Evolutionary conservation across 352 stramenopile genomes (phyloP).

Genomic region (Phytophthora foliorum): DNA sequence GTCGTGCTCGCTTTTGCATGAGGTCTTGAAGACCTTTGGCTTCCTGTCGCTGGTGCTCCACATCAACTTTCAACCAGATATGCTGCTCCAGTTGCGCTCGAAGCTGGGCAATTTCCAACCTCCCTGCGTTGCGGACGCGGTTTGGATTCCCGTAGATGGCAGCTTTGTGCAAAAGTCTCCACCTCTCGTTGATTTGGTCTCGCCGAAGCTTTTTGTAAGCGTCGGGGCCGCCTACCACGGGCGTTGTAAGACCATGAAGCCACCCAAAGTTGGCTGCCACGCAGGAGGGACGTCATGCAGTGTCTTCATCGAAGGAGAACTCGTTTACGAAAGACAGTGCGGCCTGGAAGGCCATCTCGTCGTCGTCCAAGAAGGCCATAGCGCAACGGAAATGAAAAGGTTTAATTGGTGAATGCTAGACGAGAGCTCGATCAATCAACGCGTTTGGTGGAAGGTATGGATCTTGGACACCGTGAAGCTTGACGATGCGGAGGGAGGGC

Average conservation of each 20-base stretch:
- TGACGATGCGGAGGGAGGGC: no score
- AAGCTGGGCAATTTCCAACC: conserved; percentile 34
- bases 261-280: background rate
- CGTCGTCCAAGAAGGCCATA: conserved; percentile 6
- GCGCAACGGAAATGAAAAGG: background rate
- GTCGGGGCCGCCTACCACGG: background rate
- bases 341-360: conserved; percentile 4
- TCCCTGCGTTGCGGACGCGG: background rate
- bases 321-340: conserved; percentile 8
- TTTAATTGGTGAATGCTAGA: background rate
- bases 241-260: background rate
- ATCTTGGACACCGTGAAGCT: no score
- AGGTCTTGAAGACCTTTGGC: background rate
- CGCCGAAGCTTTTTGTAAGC: background rate
- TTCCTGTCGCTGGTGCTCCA: background rate
- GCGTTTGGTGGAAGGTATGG: no score
- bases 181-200: background rate
- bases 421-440: no score
- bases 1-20: background rate
- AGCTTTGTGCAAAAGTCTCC: background rate
- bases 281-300: no score
- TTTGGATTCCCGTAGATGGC: conserved; percentile 18
- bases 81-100: conserved; percentile 13
- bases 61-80: background rate
- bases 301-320: background rate